phyloP scores from a whole-genome alignment of 192 early-diverging fungal species.

The Gryganskiella cystojenkinii region DNA sequence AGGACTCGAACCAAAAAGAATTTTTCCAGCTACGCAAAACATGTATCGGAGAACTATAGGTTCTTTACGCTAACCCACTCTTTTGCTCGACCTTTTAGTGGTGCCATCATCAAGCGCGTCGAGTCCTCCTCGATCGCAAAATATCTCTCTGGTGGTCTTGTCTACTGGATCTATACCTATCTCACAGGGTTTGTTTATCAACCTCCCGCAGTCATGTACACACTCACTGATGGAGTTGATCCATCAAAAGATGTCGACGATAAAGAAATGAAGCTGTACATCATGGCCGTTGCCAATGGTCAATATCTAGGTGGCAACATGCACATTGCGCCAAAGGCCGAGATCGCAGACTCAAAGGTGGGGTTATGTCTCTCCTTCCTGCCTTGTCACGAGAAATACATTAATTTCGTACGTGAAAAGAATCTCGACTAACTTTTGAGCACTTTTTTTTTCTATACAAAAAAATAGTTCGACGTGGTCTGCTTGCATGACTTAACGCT shows the following conservation, averaged over 20 bases:
- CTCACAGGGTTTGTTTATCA: slow-evolving; percentile 28
- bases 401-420: background rate
- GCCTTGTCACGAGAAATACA: background rate
- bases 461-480: slow-evolving; percentile 33
- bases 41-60: too few species aligned
- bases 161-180: slow-evolving; percentile 49
- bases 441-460: background rate
- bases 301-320: slow-evolving; percentile 41
- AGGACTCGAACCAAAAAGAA: too few species aligned
- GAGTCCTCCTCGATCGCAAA: slow-evolving; percentile 40
- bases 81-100: slow-evolving; percentile 19
- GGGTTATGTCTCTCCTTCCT: background rate
- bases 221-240: background rate
- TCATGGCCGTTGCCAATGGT: slow-evolving; percentile 47
- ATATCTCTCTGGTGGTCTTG: slow-evolving; percentile 31
- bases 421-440: background rate
- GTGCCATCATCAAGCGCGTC: slow-evolving; percentile 38
- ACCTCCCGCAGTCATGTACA: slow-evolving; percentile 30
- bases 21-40: too few species aligned
- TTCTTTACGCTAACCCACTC: background rate
- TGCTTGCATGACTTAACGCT: slow-evolving; percentile 37
- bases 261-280: slow-evolving; percentile 29
- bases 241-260: background rate
- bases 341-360: slow-evolving; percentile 36
- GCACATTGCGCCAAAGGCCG: slow-evolving; percentile 40